Evolutionary conservation across 164 flowering plant species (phyloP).

Genomic region (Vitis labrusca): DNA sequence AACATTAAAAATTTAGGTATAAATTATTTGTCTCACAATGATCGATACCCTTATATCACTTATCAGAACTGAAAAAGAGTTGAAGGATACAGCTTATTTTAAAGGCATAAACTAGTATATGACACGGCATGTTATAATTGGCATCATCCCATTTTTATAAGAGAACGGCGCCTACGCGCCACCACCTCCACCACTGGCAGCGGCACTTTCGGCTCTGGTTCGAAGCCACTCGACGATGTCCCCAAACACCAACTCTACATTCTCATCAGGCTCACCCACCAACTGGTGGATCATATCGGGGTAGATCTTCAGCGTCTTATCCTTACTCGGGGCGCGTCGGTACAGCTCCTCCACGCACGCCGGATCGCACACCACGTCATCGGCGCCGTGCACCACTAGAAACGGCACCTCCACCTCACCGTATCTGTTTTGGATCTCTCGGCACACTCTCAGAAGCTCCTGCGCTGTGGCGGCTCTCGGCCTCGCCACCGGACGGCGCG

Average conservation of each 20-base stretch:
- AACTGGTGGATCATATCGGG: slow-evolving; percentile 93
- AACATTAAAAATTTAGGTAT: too few relatives aligned
- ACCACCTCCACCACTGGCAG: background rate
- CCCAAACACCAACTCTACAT: slow-evolving; percentile 79
- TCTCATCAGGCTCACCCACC: slow-evolving; percentile 75
- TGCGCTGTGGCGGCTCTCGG: slow-evolving; percentile 87
- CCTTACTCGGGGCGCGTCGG: slow-evolving; percentile 59
- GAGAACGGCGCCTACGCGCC: background rate
- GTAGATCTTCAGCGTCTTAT: slow-evolving; percentile 70
- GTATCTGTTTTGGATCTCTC: slow-evolving; percentile 66
- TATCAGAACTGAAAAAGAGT: too few relatives aligned
- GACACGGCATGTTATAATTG: too few relatives aligned
- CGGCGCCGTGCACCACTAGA: slow-evolving; percentile 75
- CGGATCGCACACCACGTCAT: slow-evolving; percentile 82
- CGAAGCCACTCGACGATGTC: slow-evolving; percentile 71
- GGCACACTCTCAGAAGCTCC: slow-evolving; percentile 74
- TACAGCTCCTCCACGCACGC: slow-evolving; percentile 76
- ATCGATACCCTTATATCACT: too few relatives aligned
- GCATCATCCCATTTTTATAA: background rate
- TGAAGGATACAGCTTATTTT: too few relatives aligned
- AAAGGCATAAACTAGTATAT: too few relatives aligned
- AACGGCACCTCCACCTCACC: slow-evolving; percentile 68
- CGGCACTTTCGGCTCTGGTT: slow-evolving; percentile 36
- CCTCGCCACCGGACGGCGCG: slow-evolving; percentile 44
- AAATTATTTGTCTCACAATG: too few relatives aligned